Conservation (phyloP, 352 stramenopile species). For the Aphanomyces astaci region DNA sequence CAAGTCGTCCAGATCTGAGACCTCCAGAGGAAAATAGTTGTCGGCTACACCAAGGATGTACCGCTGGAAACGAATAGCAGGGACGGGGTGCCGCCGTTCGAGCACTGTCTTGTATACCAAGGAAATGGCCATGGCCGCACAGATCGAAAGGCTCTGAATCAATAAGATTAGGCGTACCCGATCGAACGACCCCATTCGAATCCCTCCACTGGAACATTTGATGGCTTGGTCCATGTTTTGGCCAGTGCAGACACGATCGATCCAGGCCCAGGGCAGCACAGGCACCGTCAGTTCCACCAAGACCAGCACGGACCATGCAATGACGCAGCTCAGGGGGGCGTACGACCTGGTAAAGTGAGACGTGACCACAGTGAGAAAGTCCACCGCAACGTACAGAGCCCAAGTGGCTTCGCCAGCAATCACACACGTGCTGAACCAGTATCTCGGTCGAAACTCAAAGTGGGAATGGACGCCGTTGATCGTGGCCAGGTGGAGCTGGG, state of each 20-base stretch:
- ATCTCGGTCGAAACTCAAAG: neutral
- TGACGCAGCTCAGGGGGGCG: neutral
- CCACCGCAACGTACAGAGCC: neutral
- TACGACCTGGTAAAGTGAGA: neutral
- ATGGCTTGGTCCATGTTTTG: constrained; percentile 2
- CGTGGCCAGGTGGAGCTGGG: neutral
- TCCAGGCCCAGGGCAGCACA: neutral
- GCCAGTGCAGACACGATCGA: neutral
- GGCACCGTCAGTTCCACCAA: neutral
- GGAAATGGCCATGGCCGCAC: neutral
- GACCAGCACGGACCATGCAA: neutral
- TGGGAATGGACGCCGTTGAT: neutral
- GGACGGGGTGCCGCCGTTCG: too few relatives aligned
- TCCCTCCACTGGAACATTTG: neutral
- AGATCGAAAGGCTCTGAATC: neutral
- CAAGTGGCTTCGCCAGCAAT: constrained; percentile 6
- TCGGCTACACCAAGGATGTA: neutral
- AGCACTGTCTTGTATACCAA: neutral
- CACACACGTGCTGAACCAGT: neutral
- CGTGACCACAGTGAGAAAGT: neutral
- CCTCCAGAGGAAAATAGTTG: neutral
- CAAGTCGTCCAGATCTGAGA: neutral
- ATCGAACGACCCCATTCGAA: neutral
- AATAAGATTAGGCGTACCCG: neutral
- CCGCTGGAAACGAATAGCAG: neutral